These are phyloP conservation scores for Suillus alpinus DNA, from an alignment of 768 basidiomycete species.

Conservation along the genomic window DNA sequence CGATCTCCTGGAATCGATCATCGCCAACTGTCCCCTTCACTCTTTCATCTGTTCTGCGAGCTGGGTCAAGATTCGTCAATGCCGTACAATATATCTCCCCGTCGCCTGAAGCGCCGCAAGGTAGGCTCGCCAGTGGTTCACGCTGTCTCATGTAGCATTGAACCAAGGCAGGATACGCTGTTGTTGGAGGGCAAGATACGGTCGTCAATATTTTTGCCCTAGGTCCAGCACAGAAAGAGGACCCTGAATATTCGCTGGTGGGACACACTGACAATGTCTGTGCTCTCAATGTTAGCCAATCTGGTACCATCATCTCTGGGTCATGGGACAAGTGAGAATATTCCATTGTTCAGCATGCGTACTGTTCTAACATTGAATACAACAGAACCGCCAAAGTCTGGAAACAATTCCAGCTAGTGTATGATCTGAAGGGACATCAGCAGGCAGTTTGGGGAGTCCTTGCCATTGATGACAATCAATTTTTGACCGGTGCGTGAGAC, in stretches of 20 bases:
- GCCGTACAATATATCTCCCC: conserved; percentile 76
- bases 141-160: conserved; percentile 8
- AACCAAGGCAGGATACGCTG: conserved; percentile 62
- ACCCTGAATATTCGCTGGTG: conserved; percentile 79
- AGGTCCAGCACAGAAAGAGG: conserved; percentile 48
- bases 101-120: conserved; percentile 65
- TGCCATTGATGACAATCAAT: conserved; percentile 70
- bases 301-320: conserved; percentile 83
- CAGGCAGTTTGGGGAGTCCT: conserved; percentile 95
- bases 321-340: conserved; percentile 89
- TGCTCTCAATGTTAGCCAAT: conserved; percentile 65
- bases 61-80: conserved; percentile 77
- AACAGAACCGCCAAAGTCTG: conserved; percentile 91
- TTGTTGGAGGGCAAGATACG: conserved; percentile 87
- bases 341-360: not conserved
- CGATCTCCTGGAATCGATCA: conserved; percentile 77
- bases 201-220: conserved; percentile 83
- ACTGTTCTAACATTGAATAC: not conserved
- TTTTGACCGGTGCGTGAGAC: conserved; percentile 69
- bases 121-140: conserved; percentile 36
- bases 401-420: conserved; percentile 69
- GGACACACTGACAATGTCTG: conserved; percentile 94
- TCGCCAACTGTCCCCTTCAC: conserved; percentile 48
- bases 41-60: conserved; percentile 51
- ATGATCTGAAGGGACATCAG: conserved; percentile 80